Evolutionary conservation across 2,329 filamentous ascomycete species (phyloP), one percentile per base, ranked within the genome.

Genomic region (Beauveria sp.): DNA sequence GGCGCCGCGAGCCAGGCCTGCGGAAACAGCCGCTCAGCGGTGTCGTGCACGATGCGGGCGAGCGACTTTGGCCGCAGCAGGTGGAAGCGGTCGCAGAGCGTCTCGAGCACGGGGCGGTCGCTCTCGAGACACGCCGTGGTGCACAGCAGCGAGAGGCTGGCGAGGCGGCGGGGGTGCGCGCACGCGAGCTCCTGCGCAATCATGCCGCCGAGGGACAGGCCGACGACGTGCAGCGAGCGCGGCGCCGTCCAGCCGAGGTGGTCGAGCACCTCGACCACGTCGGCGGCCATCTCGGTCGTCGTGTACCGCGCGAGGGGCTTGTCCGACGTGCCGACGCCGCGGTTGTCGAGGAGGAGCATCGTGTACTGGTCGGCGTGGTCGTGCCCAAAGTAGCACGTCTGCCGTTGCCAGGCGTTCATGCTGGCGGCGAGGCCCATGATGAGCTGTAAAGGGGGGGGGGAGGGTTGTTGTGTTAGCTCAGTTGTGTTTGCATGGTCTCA

Each of bases 171-270:
- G 0, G 85, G 84, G 34, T 78, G 74, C n/a, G 79, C 72, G 66
- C 74, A 77, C 24, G 81, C 85, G 4, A 96, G 70, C 75, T 96
- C 92, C 74, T 96, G 92, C 2, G 90, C 85, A 68, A 96, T 93
- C 92, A 96, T 96, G 69, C 92, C 91, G 65, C 91, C 91, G 83
- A 96, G 89, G 63, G 88, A 91, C 66, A 93, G 86, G 61, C 91
- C 92, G 40, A 89, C 79, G 58, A 96, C 72, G 75, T 96, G 86
- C 71, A 77, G 80, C 75, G 68, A 79, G 67, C 70, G 80, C 65
- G 60, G 73, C 53, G 63, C 71, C 9, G 71, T 85, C 89, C 90
- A 96, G 65, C 85, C 86, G 10, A 95, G 72, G 68, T 89, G 83
- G 66, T 87, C 82, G 31, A 84, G 72, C 20, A 95, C 77, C 68